These are phyloP conservation scores for Mycena haematopus DNA, from an alignment of 768 basidiomycete genomes.

Conservation along the genomic window DNA sequence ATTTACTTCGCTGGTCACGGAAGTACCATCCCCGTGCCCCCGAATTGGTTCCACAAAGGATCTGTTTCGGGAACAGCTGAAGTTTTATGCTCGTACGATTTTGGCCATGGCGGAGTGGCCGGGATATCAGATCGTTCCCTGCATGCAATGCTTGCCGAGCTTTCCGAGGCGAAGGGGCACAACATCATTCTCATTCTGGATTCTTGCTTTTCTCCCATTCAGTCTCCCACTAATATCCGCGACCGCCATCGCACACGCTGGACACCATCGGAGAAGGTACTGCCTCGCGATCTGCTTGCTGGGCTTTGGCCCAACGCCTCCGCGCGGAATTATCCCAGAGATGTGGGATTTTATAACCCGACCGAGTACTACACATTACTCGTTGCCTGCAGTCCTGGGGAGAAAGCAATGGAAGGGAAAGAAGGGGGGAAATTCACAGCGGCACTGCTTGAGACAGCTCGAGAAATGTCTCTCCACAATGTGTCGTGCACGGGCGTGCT, in stretches of 20 bases:
- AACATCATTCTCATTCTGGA: slow-evolving; percentile 75
- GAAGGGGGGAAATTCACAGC: slow-evolving; percentile 67
- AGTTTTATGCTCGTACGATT: slow-evolving; percentile 71
- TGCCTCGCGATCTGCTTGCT: slow-evolving; percentile 57
- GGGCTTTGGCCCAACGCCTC: slow-evolving; percentile 54
- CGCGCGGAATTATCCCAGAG: slow-evolving; percentile 42
- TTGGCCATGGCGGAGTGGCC: slow-evolving; percentile 58
- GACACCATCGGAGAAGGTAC: slow-evolving; percentile 61
- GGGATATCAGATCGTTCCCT: slow-evolving; percentile 75
- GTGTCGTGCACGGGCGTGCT: slow-evolving; percentile 56
- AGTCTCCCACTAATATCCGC: slow-evolving; percentile 43
- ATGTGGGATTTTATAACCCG: slow-evolving; percentile 52
- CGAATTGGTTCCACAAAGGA: slow-evolving; percentile 60
- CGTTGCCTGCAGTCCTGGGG: slow-evolving; percentile 60
- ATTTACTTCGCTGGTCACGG: slow-evolving; percentile 79
- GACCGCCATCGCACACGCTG: slow-evolving; percentile 60
- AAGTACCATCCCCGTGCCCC: slow-evolving; percentile 58
- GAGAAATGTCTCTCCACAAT: slow-evolving; percentile 56
- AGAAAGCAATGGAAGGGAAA: slow-evolving; percentile 64
- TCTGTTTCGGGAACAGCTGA: slow-evolving; percentile 50
- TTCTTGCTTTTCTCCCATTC: slow-evolving; percentile 62
- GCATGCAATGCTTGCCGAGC: slow-evolving; percentile 60
- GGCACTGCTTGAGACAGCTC: slow-evolving; percentile 53
- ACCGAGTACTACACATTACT: slow-evolving; percentile 54
- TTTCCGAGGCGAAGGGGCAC: slow-evolving; percentile 63